phyloP scores from a whole-genome alignment of 2,329 filamentous ascomycete genomes.

The Esteya vermicola region DNA sequence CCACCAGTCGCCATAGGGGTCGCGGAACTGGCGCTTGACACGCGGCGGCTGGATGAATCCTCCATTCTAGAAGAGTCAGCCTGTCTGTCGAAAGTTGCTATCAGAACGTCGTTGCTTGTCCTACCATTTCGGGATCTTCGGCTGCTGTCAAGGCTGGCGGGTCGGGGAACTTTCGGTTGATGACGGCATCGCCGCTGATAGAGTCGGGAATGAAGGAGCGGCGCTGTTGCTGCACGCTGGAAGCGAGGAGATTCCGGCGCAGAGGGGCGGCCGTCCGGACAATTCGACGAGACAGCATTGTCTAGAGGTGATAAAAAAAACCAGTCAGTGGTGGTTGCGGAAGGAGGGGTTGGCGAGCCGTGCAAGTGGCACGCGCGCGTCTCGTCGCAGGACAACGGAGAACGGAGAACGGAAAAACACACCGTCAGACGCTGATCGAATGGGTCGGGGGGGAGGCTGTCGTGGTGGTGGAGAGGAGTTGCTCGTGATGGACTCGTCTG shows the following conservation, averaged over 20 bases:
- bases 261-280: constrained; percentile 33
- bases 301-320: constrained; percentile 2
- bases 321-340: not conserved
- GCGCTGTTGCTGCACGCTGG: constrained; percentile 36
- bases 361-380: too few species aligned
- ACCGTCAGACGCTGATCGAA: too few species aligned
- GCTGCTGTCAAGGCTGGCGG: constrained; percentile 35
- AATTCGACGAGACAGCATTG: constrained; percentile 51
- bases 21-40: constrained; percentile 81
- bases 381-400: too few species aligned
- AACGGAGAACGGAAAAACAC: too few species aligned
- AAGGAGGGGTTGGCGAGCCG: too few species aligned
- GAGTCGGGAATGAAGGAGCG: constrained; percentile 41
- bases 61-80: constrained; percentile 48
- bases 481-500: too few species aligned
- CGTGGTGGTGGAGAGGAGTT: not conserved
- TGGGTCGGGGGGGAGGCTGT: constrained; percentile 1
- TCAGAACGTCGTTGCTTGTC: not conserved
- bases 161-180: constrained; percentile 39
- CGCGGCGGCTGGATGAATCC: constrained; percentile 67
- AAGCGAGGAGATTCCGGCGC: constrained; percentile 29
- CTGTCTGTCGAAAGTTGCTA: not conserved
- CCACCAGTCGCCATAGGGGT: constrained; percentile 91
- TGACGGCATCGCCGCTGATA: constrained; percentile 27
- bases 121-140: constrained; percentile 52